Base-by-base conservation (phyloP, 495 filamentous ascomycete species). In the Lepidopterella palustris region DNA sequence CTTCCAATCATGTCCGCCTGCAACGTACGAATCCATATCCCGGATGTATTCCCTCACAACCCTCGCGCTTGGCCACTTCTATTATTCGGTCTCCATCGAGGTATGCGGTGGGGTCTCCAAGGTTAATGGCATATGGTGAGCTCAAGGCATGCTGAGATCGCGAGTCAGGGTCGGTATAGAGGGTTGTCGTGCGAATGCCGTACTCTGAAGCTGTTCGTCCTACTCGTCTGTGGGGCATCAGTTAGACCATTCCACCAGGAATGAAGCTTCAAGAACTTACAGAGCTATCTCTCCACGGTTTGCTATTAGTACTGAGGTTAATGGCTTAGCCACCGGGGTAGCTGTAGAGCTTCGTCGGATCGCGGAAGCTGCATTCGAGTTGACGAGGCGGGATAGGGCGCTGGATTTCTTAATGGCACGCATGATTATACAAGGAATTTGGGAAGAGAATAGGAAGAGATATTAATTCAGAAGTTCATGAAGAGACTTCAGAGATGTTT, bases 251-350 rank as follows among this genome's bases (percentile, higher is more conserved):
- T 28, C 29, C 23, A 57, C 54, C n/a, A 54, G 3, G 31, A 3
- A 18, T 35, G 23, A 55, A 31, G 47, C 26, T 55, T 45, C 11
- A 26, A 23, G 21, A 20, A 72, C 79, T 52, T 70, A 87, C 79
- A 97, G 77, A 54, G 93, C 95, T 68, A 99, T 99, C 71, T 99
- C 93, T 60, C 93, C 93, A 63, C 93, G 84, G 70, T 99, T 99
- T 15, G 93, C 93, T 68, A 99, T 97, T 0, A 97, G 78, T 50
- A 97, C 86, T 15, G 90, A 95, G 48, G 86, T 85, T 56, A 97
- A 78, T 10, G 90, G 82, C 47, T 73, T 73, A 5, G 61, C 23
- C 20, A 54, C 32, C 51, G 58, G 55, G 6, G 45, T n/a, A 26
- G 45, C 47, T 45, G 57, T 55, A 23, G 65, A 63, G 59, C 29